phyloP scores from a whole-genome alignment of 257 asterid genomes.

The Salvia miltiorrhiza region DNA sequence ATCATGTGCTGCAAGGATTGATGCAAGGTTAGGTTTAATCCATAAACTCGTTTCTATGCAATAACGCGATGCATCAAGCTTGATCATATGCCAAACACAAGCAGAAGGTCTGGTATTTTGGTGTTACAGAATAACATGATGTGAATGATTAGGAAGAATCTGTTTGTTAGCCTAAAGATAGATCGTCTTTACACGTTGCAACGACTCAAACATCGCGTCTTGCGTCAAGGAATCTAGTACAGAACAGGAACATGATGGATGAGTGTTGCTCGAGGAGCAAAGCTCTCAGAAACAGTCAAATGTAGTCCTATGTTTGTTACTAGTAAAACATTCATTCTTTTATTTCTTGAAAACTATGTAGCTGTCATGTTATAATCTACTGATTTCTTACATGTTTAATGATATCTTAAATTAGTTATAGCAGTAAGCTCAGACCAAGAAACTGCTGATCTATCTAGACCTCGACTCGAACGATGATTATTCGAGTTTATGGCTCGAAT shows the following conservation, averaged over 20 bases:
- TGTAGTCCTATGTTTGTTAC: not conserved
- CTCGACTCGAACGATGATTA: not conserved
- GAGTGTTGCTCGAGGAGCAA: not conserved
- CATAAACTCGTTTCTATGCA: not conserved
- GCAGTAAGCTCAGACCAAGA: not conserved
- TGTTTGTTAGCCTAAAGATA: not conserved
- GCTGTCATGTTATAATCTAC: not conserved
- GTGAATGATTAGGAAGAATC: not conserved
- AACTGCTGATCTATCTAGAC: not conserved
- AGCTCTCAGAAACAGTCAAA: not conserved
- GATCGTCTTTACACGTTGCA: not conserved
- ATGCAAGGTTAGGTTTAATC: not conserved
- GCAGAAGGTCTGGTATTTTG: constrained; percentile 1
- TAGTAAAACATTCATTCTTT: constrained; percentile 4
- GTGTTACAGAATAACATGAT: not conserved
- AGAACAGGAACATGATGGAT: not conserved
- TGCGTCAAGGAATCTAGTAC: not conserved
- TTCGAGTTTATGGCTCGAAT: not conserved
- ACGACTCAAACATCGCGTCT: not conserved
- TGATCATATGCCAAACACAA: not conserved
- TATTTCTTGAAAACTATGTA: not conserved
- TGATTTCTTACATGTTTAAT: not conserved
- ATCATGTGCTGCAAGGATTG: constrained; percentile 31
- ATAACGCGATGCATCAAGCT: not conserved
- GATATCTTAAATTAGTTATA: not conserved